Evolutionary conservation across 768 basidiomycete species (phyloP).

Genomic region (Amanita thiersii): DNA sequence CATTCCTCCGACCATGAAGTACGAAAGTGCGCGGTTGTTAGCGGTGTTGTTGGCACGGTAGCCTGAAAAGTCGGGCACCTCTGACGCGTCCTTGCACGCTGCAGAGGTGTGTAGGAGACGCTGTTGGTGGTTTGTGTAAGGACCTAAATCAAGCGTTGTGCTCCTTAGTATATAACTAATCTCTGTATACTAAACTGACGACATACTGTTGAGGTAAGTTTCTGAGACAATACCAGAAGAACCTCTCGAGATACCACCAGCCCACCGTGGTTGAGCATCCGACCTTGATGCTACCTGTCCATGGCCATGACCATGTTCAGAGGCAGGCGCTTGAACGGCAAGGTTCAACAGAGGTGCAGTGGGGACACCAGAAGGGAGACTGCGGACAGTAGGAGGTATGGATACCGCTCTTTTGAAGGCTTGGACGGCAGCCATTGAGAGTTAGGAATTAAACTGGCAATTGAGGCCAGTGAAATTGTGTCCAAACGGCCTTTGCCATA

Average conservation of each 20-base stretch:
- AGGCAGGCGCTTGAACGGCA: conserved; percentile 52
- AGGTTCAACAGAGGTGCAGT: conserved; percentile 69
- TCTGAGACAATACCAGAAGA: conserved; percentile 53
- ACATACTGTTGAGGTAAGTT: conserved; percentile 55
- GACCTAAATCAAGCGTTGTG: conserved; percentile 24
- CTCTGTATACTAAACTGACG: not conserved
- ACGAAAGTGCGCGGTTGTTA: conserved; percentile 70
- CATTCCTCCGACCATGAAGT: conserved; percentile 87
- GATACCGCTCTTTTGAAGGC: conserved; percentile 78
- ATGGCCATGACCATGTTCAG: conserved; percentile 55
- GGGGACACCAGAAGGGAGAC: conserved; percentile 76
- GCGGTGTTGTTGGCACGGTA: conserved; percentile 67
- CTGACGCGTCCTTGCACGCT: conserved; percentile 56
- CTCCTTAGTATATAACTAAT: conserved; percentile 4
- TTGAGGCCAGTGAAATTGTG: not conserved
- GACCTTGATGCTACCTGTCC: conserved; percentile 45
- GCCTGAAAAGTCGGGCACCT: conserved; percentile 83
- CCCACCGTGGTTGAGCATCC: conserved; percentile 58
- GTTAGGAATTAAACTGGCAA: conserved; percentile 9
- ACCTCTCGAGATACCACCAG: conserved; percentile 44
- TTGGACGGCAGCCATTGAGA: conserved; percentile 59
- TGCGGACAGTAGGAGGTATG: conserved; percentile 73
- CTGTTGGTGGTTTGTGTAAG: conserved; percentile 49
- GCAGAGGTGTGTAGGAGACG: conserved; percentile 77
- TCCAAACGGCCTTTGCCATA: conserved; percentile 25